Percentiles rank a stretch among this genome's conserved stretches.
These are phyloP conservation scores for Marasmius sp. DNA, from an alignment of 1,284 basidiomycete genomes.

Conservation along the genomic window DNA sequence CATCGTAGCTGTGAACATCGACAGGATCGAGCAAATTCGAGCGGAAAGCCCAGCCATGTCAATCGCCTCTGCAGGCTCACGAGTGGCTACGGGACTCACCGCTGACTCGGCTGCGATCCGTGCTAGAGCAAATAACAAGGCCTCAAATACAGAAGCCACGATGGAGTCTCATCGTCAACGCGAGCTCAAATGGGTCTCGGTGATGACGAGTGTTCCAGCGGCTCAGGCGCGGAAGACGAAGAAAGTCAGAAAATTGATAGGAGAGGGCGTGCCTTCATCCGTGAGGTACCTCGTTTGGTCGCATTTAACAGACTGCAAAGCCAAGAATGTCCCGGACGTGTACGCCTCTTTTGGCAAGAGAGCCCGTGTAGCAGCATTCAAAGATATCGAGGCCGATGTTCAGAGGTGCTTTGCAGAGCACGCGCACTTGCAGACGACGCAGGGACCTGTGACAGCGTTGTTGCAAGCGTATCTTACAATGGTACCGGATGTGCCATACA, in stretches of 20 bases:
- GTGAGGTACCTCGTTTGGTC: slow-evolving; percentile 87
- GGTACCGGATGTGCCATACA: slow-evolving; percentile 81
- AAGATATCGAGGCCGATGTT: slow-evolving; percentile 66
- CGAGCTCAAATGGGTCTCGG: slow-evolving; percentile 73
- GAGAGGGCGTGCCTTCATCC: slow-evolving; percentile 81
- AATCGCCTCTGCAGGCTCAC: slow-evolving; percentile 28
- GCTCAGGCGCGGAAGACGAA: slow-evolving; percentile 76
- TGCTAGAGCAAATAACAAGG: slow-evolving; percentile 9
- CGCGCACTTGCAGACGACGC: slow-evolving; percentile 51
- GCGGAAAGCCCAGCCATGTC: slow-evolving; percentile 54
- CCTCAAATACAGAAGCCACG: slow-evolving; percentile 29
- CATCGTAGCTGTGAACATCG: slow-evolving; percentile 32
- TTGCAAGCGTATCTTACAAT: slow-evolving; percentile 76
- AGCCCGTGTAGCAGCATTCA: slow-evolving; percentile 50
- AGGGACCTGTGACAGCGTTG: slow-evolving; percentile 55
- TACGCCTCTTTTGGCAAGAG: slow-evolving; percentile 67
- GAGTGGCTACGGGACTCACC: slow-evolving; percentile 4
- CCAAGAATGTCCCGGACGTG: slow-evolving; percentile 65
- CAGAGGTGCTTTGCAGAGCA: slow-evolving; percentile 50
- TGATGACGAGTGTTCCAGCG: slow-evolving; percentile 64
- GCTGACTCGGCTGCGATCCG: slow-evolving; percentile 10
- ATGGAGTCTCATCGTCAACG: slow-evolving; percentile 74
- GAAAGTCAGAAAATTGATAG: slow-evolving; percentile 79
- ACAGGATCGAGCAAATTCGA: slow-evolving; percentile 29
- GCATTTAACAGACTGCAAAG: slow-evolving; percentile 75